Evolutionary conservation across 192 early-diverging fungal species (phyloP), one percentile per base, ranked within the genome.

Genomic region (Coemansia sp.): DNA sequence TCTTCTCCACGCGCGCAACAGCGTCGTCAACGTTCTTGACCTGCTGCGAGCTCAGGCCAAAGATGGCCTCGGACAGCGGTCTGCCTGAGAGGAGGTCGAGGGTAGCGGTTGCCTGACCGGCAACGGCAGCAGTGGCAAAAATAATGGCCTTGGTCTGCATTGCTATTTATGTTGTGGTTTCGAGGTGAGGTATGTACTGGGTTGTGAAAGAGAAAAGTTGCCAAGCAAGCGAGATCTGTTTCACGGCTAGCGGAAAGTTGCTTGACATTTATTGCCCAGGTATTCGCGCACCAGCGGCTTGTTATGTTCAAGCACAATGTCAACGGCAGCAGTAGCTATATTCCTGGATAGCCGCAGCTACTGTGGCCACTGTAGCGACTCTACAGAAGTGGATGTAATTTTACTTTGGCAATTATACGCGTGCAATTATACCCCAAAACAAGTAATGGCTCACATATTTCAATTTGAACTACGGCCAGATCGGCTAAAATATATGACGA

Each of bases 41-140:
- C 51, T 76, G 73, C 32, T 67, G 55, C 3, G 62, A 27, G 30
- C 54, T 69, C 42, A 76, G 50, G 6, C 73, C 73, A 52, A 76
- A 76, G 53, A 76, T 58, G 1, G 73, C 62, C 58, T 76, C 73
- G 4, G 73, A 76, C 39, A 76, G 38, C 1, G 65, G 73, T 32
- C 62, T 76, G 28, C 73, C 73, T 4, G 73, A 48, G 10, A 65
- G 56, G 7, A 69, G 45, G 38, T 76, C 73, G 8, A 76, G 58
- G 14, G 66, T 69, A 27, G 73, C 73, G 6, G 73, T 52, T 31
- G 73, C 58, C 40, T 68, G 57, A 20, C 73, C 58, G 28, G 64
- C 49, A 12, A 45, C 25, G 11, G 56, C 50, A 34, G 53, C 65
- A 26, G 53, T 57, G 10, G 42, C 58, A 34, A 75, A 23, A 30